These are phyloP conservation scores for Eutypella sp. DNA, from an alignment of 2,329 filamentous ascomycete species.

Conservation along the genomic window DNA sequence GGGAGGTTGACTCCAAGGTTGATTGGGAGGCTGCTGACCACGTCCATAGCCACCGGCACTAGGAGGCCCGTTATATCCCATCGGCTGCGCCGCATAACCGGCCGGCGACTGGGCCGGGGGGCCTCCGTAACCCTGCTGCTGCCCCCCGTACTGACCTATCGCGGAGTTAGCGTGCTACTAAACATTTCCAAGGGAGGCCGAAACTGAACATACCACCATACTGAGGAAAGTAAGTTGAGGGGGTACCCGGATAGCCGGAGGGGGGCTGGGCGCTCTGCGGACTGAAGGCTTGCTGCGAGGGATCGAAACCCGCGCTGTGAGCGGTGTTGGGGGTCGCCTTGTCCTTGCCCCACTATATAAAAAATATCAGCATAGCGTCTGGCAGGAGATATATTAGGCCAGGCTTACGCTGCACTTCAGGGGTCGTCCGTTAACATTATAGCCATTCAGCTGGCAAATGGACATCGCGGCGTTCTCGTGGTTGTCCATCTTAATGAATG, in stretches of 20 bases:
- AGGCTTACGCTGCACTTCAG: constrained; percentile 94
- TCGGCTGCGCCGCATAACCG: constrained; percentile 61
- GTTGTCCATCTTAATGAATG: constrained; percentile 98
- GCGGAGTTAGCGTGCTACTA: constrained; percentile 39
- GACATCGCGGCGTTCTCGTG: constrained; percentile 98
- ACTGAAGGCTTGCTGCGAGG: constrained; percentile 63
- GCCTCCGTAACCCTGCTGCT: constrained; percentile 62
- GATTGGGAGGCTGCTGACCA: constrained; percentile 57
- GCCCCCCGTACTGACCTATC: constrained; percentile 54
- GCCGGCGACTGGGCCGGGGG: constrained; percentile 58
- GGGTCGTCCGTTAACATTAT: constrained; percentile 94
- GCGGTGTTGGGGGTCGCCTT: constrained; percentile 79
- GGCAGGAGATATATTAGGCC: constrained; percentile 4
- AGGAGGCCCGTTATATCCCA: constrained; percentile 65
- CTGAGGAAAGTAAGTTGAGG: constrained; percentile 84
- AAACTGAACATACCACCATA: constrained; percentile 66
- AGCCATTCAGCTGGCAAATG: constrained; percentile 95
- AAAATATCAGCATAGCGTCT: constrained; percentile 29
- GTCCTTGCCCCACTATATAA: constrained; percentile 99
- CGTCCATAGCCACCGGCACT: constrained; percentile 83
- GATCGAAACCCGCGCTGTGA: constrained; percentile 66
- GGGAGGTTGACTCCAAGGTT: constrained; percentile 49
- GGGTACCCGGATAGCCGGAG: constrained; percentile 69
- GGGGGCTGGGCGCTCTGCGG: constrained; percentile 70
- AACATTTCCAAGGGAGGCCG: constrained; percentile 51